A percentile compares a stretch with the other conserved stretches of the same genome.
phyloP scores from a whole-genome alignment of 192 early-diverging fungal genomes.

The Coemansia sp. region DNA sequence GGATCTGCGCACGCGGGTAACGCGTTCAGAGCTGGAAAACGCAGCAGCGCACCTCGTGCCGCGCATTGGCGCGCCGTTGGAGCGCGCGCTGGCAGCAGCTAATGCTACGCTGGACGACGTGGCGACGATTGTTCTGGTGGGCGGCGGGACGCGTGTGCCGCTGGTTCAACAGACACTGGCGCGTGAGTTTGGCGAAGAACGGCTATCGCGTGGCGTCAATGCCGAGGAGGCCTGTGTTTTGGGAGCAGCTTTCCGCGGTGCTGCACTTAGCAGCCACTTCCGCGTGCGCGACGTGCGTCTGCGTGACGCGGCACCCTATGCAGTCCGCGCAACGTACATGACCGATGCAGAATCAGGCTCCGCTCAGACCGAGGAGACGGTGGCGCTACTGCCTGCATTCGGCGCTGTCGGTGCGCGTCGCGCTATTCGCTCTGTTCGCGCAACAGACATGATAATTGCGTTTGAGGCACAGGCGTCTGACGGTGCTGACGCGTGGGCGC shows the following conservation, averaged over 20 bases:
- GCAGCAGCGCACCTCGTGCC: constrained; percentile 61
- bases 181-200: constrained; percentile 70
- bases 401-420: constrained; percentile 78
- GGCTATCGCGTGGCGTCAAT: constrained; percentile 93
- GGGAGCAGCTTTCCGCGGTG: constrained; percentile 84
- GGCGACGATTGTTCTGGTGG: constrained; percentile 88
- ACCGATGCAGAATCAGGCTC: constrained; percentile 64
- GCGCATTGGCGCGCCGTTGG: constrained; percentile 73
- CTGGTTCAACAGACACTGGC: constrained; percentile 72
- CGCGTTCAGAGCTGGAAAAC: constrained; percentile 76
- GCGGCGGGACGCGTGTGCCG: constrained; percentile 89
- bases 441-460: constrained; percentile 54
- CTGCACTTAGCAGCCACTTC: constrained; percentile 82
- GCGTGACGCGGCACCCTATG: constrained; percentile 72
- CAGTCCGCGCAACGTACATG: constrained; percentile 33
- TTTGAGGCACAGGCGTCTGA: constrained; percentile 78
- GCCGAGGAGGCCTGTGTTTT: constrained; percentile 94
- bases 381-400: constrained; percentile 52
- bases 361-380: constrained; percentile 36
- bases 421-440: constrained; percentile 79
- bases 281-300: constrained; percentile 79
- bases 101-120: constrained; percentile 69
- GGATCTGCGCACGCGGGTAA: constrained; percentile 79
- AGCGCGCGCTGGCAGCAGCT: constrained; percentile 66
- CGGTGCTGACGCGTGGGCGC: constrained; percentile 33